Conservation (phyloP, 108 stramenopile genomes). For the Conticribra guillardii region DNA sequence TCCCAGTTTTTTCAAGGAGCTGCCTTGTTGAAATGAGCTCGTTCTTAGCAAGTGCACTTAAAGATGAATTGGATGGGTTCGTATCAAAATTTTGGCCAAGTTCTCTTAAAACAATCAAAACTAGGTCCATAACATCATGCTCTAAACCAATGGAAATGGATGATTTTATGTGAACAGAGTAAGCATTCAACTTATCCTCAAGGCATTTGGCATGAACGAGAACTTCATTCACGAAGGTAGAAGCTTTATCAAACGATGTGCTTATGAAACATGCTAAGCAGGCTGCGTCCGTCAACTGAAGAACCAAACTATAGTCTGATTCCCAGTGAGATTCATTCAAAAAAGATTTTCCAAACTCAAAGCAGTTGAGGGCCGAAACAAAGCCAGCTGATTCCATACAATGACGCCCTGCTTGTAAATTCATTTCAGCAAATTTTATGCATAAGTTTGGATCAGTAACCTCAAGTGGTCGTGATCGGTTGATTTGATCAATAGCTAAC, state of each 20-base stretch:
- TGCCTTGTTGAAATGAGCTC: neutral
- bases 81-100: neutral
- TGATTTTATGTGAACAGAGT: neutral
- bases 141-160: neutral
- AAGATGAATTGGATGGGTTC: neutral
- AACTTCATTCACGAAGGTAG: neutral
- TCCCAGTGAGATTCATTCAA: conserved; percentile 6
- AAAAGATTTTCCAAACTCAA: conserved; percentile 2
- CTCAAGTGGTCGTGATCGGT: neutral
- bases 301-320: neutral
- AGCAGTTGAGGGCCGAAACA: neutral
- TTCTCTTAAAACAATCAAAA: neutral
- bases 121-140: neutral
- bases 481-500: conserved; percentile 6
- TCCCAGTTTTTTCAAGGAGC: neutral
- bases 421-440: conserved; percentile 2
- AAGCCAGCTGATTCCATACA: conserved; percentile 5
- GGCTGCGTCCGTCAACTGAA: neutral
- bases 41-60: neutral
- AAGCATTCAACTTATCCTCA: neutral
- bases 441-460: neutral
- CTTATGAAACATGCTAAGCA: neutral
- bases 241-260: neutral
- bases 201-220: neutral
- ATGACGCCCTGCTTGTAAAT: neutral